phyloP scores from a whole-genome alignment of 371 early-diverging fungal genomes.

The Mortierella sp. region DNA sequence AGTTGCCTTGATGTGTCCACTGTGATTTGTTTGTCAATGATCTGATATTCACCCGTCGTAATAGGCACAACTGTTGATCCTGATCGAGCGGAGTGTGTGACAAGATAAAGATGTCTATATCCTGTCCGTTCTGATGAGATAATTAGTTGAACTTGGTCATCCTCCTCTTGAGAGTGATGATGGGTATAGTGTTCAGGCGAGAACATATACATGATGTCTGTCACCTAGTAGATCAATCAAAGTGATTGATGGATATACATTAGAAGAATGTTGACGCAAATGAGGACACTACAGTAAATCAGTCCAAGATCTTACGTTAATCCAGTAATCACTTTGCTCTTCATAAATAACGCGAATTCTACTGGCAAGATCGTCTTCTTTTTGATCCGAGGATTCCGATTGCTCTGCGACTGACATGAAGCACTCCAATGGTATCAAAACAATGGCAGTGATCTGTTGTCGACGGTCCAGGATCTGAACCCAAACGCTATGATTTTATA shows the following conservation, averaged over 20 bases:
- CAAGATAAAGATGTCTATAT: slow-evolving; percentile 76
- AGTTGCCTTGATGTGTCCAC: slow-evolving; percentile 71
- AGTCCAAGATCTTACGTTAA: slow-evolving; percentile 67
- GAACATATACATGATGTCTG: slow-evolving; percentile 68
- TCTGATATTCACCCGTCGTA: slow-evolving; percentile 68
- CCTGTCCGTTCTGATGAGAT: slow-evolving; percentile 78
- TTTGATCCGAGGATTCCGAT: slow-evolving; percentile 28
- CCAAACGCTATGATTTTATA: slow-evolving; percentile 67
- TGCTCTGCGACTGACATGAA: slow-evolving; percentile 60
- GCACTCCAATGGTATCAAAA: slow-evolving; percentile 61
- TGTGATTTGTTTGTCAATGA: slow-evolving; percentile 69
- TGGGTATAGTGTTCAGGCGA: slow-evolving; percentile 16
- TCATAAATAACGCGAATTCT: slow-evolving; percentile 69
- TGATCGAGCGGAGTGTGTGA: slow-evolving; percentile 43
- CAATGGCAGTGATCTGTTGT: slow-evolving; percentile 69
- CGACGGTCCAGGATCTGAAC: slow-evolving; percentile 75
- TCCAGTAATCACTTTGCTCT: slow-evolving; percentile 72
- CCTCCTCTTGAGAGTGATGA: background rate
- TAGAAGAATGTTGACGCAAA: slow-evolving; percentile 1
- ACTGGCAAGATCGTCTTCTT: slow-evolving; percentile 44
- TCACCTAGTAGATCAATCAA: slow-evolving; percentile 36
- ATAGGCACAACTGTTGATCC: slow-evolving; percentile 39
- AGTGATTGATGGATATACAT: background rate
- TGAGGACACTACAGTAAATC: background rate
- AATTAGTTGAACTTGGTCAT: slow-evolving; percentile 60